Base-by-base conservation (phyloP, 2,329 filamentous ascomycete species). In the Sporothrix pseudoabietina region DNA sequence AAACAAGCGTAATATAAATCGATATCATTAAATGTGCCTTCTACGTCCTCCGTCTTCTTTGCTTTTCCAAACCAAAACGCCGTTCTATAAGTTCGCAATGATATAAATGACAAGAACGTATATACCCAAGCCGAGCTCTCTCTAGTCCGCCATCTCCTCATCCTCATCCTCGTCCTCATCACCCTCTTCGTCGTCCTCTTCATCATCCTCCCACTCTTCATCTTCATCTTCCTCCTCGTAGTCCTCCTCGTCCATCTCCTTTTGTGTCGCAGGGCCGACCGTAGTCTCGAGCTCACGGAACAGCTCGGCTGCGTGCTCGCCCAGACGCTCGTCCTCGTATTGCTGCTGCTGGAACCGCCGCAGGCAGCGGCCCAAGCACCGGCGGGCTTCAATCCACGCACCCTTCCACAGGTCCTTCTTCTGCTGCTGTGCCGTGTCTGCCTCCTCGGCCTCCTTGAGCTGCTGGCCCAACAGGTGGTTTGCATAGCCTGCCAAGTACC, bases 401-500 rank as follows among this genome's bases (percentile, higher is more conserved):
- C 87, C 84, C 76, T 87, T 87, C 82, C 89, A 88, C 66, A 85
- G 84, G 65, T 88, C 85, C 41, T 55, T 69, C 32, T 70, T 49
- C 12, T 30, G 16, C 35, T 8, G 22, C n/a, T 41, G 19, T 16
- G 61, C n/a, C 32, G 22, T 12, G 5, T 22, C 47, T n/a, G 9
- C 66, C 32, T 19, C 54, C 84, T 78, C 75, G 75, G 80, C 65
- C 47, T 82, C 80, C 75, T 82, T 82, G 78, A 89, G 84, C 85
- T 91, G 92, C 80, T 92, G 88, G 12, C 92, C 92, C 75, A 92
- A 85, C 74, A 97, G 87, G 80, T 94, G 93, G 77, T 97, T 86
- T 78, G 94, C 94, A 93, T 95, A 98, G 4, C 96, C 97, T 59
- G 96, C 96, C 5, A 99, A 86, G 83, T 99, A 99, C 94, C 94